Conservation (phyloP, 148 eudicot genomes). For the Camellia japonica region DNA sequence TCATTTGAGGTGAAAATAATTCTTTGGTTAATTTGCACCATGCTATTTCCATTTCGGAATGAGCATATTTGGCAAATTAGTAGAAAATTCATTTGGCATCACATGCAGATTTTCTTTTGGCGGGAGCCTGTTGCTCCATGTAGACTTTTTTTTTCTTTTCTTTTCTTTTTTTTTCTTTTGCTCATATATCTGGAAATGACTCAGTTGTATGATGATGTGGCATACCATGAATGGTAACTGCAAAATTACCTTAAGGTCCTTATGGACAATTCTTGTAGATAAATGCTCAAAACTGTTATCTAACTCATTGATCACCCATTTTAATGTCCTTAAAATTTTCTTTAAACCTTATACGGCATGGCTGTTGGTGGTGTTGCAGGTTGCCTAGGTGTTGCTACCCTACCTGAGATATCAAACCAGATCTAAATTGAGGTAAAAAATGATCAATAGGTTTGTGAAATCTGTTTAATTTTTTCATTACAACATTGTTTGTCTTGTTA, state of each 20-base stretch:
- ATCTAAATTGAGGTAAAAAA: constrained; percentile 4
- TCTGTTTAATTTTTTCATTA: not conserved
- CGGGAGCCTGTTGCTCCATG: not conserved
- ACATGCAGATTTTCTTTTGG: not conserved
- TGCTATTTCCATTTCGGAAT: not conserved
- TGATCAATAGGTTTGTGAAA: not conserved
- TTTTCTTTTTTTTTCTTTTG: too few relatives aligned
- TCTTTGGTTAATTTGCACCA: not conserved
- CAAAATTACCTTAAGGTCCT: not conserved
- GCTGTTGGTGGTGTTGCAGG: constrained; percentile 10
- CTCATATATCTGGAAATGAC: not conserved
- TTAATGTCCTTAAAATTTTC: not conserved
- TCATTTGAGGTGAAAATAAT: not conserved
- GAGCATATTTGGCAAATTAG: not conserved
- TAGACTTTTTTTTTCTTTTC: not conserved
- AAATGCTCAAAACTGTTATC: too few relatives aligned
- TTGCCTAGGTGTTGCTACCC: not conserved
- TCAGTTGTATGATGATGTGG: not conserved
- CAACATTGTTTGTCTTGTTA: not conserved
- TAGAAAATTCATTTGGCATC: not conserved
- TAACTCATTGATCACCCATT: not conserved
- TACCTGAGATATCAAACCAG: not conserved
- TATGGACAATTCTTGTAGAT: not conserved
- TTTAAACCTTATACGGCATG: not conserved
- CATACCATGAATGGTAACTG: not conserved